Percentiles rank a stretch among this genome's conserved stretches.
Conservation (phyloP, 805 yeast genomes). For the Yamadazyma scolyti region DNA sequence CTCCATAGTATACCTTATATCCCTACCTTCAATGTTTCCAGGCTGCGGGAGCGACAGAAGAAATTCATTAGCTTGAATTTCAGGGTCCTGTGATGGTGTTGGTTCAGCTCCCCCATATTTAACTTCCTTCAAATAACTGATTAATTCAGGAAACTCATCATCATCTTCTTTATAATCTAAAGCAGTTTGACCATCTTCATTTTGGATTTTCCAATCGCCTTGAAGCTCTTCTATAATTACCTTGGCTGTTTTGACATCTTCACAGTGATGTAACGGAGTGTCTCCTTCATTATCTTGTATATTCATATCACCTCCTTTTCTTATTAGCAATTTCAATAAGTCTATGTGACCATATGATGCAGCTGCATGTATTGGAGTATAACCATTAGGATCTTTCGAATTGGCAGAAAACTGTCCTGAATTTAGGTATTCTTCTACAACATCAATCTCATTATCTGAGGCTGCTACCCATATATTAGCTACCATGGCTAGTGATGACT, state of each 20-base stretch:
- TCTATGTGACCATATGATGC: slow-evolving; percentile 86
- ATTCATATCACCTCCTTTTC: slow-evolving; percentile 73
- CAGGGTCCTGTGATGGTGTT: too few relatives aligned
- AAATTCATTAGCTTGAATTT: too few relatives aligned
- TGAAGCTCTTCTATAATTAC: slow-evolving; percentile 60
- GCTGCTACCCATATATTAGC: slow-evolving; percentile 93
- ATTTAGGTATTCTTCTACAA: slow-evolving; percentile 55
- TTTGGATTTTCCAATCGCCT: slow-evolving; percentile 63
- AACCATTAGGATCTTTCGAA: slow-evolving; percentile 86
- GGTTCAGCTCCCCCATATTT: slow-evolving; percentile 10
- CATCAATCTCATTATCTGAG: slow-evolving; percentile 67
- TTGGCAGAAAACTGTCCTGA: slow-evolving; percentile 57
- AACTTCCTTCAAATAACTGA: slow-evolving; percentile 49
- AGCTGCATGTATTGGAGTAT: slow-evolving; percentile 97
- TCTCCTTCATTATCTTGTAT: slow-evolving; percentile 88
- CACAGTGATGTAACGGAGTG: slow-evolving; percentile 91
- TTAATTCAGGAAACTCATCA: slow-evolving; percentile 77
- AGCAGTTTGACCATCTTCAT: slow-evolving; percentile 74
- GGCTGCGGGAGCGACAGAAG: slow-evolving; percentile 36
- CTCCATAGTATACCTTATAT: slow-evolving; percentile 56
- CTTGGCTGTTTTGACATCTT: slow-evolving; percentile 63
- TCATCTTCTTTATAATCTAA: slow-evolving; percentile 77
- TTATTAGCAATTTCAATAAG: slow-evolving; percentile 54
- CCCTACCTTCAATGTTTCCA: slow-evolving; percentile 42
- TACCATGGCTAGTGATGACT: slow-evolving; percentile 21